Percentiles rank a stretch among this genome's conserved stretches.
Conservation (phyloP, 1,284 basidiomycete genomes). For the Ceratobasidium sp. region DNA sequence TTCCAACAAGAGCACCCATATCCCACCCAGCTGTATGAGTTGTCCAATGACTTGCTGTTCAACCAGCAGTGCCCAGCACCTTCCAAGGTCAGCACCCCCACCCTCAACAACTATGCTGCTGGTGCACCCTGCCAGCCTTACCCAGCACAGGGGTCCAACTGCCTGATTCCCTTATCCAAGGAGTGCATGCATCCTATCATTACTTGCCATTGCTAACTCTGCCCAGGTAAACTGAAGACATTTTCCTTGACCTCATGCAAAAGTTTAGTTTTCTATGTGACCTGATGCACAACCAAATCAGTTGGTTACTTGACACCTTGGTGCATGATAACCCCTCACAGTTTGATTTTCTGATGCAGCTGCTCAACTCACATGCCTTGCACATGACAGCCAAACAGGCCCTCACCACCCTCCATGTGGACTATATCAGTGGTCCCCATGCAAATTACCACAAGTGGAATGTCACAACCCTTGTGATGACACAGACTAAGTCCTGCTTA, state of each 20-base stretch:
- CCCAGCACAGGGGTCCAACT: conserved; percentile 90
- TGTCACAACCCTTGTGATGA: conserved; percentile 89
- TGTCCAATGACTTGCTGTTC: conserved; percentile 70
- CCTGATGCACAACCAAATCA: conserved; percentile 86
- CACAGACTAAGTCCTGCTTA: too few species aligned
- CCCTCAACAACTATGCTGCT: conserved; percentile 62
- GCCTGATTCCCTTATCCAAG: conserved; percentile 93
- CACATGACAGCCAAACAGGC: conserved; percentile 98
- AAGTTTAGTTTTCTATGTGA: conserved; percentile 99
- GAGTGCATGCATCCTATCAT: conserved; percentile 56
- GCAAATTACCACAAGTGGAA: conserved; percentile 97
- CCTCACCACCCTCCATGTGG: conserved; percentile 91
- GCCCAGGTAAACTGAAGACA: conserved; percentile 87
- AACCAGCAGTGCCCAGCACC: conserved; percentile 38
- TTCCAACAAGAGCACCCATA: conserved; percentile 59
- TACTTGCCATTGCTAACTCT: neutral
- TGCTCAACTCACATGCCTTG: conserved; percentile 94
- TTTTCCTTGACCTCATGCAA: conserved; percentile 95
- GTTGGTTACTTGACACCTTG: conserved; percentile 48
- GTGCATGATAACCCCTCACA: conserved; percentile 45
- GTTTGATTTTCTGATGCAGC: conserved; percentile 99
- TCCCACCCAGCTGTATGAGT: conserved; percentile 62
- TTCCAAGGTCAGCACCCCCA: conserved; percentile 62
- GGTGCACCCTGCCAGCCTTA: conserved; percentile 72
- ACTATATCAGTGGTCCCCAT: conserved; percentile 97